phyloP scores from a whole-genome alignment of 1,284 basidiomycete genomes.

The Lentinula novae-zelandiae region DNA sequence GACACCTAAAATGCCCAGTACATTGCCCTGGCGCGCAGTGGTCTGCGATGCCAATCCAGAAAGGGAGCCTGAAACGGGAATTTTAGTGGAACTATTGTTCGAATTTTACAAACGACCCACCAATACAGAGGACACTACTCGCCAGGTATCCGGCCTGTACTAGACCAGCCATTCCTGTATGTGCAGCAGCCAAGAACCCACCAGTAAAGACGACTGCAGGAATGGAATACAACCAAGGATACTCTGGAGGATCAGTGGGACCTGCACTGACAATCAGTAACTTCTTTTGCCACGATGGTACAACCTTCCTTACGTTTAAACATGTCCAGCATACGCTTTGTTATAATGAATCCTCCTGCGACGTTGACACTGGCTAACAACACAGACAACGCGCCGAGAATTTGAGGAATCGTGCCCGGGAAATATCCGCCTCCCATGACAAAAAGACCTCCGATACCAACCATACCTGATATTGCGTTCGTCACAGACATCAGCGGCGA shows the following conservation, averaged over 20 bases:
- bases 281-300: background rate
- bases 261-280: conserved; percentile 32
- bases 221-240: conserved; percentile 75
- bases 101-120: conserved; percentile 31
- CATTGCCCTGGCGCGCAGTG: conserved; percentile 79
- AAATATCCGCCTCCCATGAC: conserved; percentile 84
- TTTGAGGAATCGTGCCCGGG: conserved; percentile 77
- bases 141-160: conserved; percentile 83
- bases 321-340: conserved; percentile 87
- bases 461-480: conserved; percentile 73
- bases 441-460: conserved; percentile 82
- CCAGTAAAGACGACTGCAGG: conserved; percentile 79
- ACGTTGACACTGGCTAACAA: conserved; percentile 83
- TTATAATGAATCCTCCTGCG: conserved; percentile 79
- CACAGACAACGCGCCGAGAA: conserved; percentile 74
- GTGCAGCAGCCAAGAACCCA: conserved; percentile 75
- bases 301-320: conserved; percentile 59
- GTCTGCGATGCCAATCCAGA: conserved; percentile 72
- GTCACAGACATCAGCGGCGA: conserved; percentile 85
- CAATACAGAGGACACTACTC: conserved; percentile 79
- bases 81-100: background rate
- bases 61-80: conserved; percentile 50
- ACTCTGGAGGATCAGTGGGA: conserved; percentile 81
- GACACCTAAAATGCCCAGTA: conserved; percentile 81
- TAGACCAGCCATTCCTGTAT: conserved; percentile 79